Conservation (phyloP, 1,284 basidiomycete species). For the Apiotrichum domesticum region DNA sequence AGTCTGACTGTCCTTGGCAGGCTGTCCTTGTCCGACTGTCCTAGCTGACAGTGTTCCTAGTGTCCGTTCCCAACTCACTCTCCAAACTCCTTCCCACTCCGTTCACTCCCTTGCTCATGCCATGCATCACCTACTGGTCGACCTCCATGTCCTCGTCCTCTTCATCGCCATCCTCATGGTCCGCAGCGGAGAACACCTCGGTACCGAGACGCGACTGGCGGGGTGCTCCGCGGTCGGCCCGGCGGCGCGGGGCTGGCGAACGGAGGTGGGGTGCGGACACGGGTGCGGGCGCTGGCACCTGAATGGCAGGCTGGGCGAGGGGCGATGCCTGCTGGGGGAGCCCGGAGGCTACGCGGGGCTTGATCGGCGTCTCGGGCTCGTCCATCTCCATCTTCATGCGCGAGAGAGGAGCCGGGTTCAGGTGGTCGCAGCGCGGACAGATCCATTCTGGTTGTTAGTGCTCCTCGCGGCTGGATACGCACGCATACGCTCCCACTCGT, state of each 20-base stretch:
- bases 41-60: too few relatives aligned
- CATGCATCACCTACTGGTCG: constrained; percentile 18
- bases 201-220: constrained; percentile 31
- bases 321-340: not conserved
- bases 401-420: constrained; percentile 39
- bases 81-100: too few relatives aligned
- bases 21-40: too few relatives aligned
- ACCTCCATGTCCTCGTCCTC: constrained; percentile 29
- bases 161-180: constrained; percentile 12
- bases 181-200: constrained; percentile 35
- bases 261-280: not conserved
- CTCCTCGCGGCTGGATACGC: constrained; percentile 44
- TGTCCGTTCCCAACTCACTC: too few relatives aligned
- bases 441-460: constrained; percentile 38
- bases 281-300: too few relatives aligned
- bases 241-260: constrained; percentile 16
- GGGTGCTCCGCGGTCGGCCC: constrained; percentile 21
- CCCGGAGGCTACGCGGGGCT: not conserved
- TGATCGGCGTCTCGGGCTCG: constrained; percentile 11
- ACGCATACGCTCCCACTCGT: constrained; percentile 86
- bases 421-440: constrained; percentile 44
- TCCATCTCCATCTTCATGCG: constrained; percentile 9
- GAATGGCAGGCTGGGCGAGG: not conserved
- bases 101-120: too few relatives aligned
- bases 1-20: too few relatives aligned